A percentile compares a stretch with the other conserved stretches of the same genome.
These are phyloP conservation scores for Conidiobolus incongruus DNA, from an alignment of 371 early-diverging fungal species.

Conservation along the genomic window DNA sequence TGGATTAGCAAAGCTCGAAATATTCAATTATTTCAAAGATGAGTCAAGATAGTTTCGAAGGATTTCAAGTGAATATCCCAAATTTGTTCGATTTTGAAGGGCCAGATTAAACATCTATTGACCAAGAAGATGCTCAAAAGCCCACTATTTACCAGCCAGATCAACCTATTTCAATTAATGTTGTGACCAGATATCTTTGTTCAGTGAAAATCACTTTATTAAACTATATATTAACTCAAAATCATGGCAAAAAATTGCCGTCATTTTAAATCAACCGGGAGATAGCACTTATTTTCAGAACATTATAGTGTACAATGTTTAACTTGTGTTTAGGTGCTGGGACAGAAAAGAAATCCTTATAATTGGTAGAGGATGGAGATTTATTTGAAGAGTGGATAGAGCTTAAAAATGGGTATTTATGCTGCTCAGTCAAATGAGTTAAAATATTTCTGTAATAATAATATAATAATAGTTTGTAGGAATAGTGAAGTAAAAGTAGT, in stretches of 20 bases:
- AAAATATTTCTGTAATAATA: background rate
- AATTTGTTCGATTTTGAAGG: no score
- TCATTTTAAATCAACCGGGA: slow-evolving; percentile 78
- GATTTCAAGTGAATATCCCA: no score
- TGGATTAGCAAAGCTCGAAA: no score
- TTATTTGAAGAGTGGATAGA: slow-evolving; percentile 92
- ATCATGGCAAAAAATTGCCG: slow-evolving; percentile 87
- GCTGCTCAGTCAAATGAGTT: slow-evolving; percentile 80
- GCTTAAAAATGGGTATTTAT: slow-evolving; percentile 86
- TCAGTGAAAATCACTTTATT: slow-evolving; percentile 90
- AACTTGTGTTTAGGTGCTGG: slow-evolving; percentile 32
- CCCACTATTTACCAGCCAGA: no score
- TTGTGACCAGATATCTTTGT: slow-evolving; percentile 63
- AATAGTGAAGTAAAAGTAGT: slow-evolving; percentile 88
- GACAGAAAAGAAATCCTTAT: slow-evolving; percentile 72
- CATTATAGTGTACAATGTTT: background rate
- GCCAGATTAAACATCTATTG: no score
- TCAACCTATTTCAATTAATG: slow-evolving; percentile 59
- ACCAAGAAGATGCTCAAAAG: no score
- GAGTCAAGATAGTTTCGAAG: no score
- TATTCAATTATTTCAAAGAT: no score
- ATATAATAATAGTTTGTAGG: slow-evolving; percentile 13
- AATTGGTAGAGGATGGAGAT: slow-evolving; percentile 53
- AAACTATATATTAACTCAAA: slow-evolving; percentile 67
- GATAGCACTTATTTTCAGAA: slow-evolving; percentile 19